These are phyloP conservation scores for Zygnema circumcarinatum DNA, from an alignment of 139 green algal genomes.

Conservation along the genomic window DNA sequence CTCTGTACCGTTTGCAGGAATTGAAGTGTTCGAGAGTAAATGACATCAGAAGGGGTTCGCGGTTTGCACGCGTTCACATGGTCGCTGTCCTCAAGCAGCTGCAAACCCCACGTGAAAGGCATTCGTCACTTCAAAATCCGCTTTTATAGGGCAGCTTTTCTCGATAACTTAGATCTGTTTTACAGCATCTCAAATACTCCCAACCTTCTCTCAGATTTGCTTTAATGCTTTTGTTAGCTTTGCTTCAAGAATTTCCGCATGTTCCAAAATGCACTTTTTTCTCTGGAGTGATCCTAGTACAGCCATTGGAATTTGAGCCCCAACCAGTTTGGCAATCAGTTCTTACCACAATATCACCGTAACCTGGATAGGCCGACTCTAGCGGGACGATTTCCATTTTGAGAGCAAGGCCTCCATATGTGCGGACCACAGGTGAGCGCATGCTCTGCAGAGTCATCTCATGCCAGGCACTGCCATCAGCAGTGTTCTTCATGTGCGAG, in stretches of 20 bases:
- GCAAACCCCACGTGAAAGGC: too few species aligned
- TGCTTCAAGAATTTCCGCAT: too few species aligned
- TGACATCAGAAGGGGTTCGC: conserved; percentile 1
- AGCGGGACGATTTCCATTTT: conserved; percentile 54
- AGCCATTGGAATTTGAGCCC: too few species aligned
- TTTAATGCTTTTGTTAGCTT: too few species aligned
- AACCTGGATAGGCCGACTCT: conserved; percentile 63
- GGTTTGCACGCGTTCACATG: conserved; percentile 59
- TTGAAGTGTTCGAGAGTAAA: conserved; percentile 44
- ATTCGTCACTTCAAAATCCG: too few species aligned
- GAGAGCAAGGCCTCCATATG: conserved; percentile 45
- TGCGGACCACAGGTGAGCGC: conserved; percentile 42
- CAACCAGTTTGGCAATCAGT: too few species aligned
- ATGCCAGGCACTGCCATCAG: background rate
- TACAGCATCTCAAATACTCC: too few species aligned
- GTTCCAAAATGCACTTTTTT: too few species aligned
- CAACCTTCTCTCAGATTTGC: too few species aligned
- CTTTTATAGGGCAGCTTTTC: too few species aligned
- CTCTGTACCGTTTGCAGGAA: conserved; percentile 38
- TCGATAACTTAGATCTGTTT: too few species aligned
- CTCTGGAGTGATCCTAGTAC: too few species aligned
- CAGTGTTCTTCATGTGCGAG: background rate
- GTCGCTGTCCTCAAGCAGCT: conserved; percentile 45
- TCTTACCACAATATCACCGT: conserved; percentile 59
- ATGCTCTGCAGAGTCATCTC: conserved; percentile 25